Base-by-base conservation (phyloP, 192 early-diverging fungal species). In the Podila minutissima region DNA sequence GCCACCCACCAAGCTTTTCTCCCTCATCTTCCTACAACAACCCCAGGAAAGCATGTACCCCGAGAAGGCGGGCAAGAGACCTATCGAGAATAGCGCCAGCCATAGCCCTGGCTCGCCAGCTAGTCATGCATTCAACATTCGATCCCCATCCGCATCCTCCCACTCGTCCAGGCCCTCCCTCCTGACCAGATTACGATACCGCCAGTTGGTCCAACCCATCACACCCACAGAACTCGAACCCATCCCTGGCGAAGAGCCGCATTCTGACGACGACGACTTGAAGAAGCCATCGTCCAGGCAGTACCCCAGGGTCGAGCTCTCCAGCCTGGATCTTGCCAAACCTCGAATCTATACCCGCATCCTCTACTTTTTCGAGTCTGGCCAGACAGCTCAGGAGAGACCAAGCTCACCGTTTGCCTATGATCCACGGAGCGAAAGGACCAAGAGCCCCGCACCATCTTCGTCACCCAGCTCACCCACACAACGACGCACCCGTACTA, bases 281-380 rank as follows among this genome's bases (percentile, higher is more conserved):
- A 35, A 77, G 6, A 33, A 57, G 32, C 22, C 7, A 46, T 49
- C 8, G 31, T 28, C n/a, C 60, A 48, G 20, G 51, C 71, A 53
- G 4, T 65, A 64, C 51, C 77, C 77, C 3, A 65, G 77, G 48
- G 70, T 81, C 28, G 48, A 64, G 57, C 66, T 81, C 17, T 81
- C 77, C 5, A 73, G 77, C 29, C 61, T 81, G 19, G 77, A 81
- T 81, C 71, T 81, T 51, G 71, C 77, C 9, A 81, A 81, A 55
- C 71, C 77, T 61, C 77, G 77, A 38, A 81, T 73, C 61, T 81
- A 81, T 81, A 81, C 77, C 77, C 77, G 77, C 37, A 31, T 81
- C 31, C 49, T 81, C 26, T 81, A 81, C 77, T 81, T 81, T 73
- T 81, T 81, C 49, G 66, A 81, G n/a, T 51, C 71, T 13, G 37